A percentile compares a stretch with the other conserved stretches of the same genome.
Evolutionary conservation across 1,284 basidiomycete genomes (phyloP).

Genomic region (Ceratobasidium sp.): DNA sequence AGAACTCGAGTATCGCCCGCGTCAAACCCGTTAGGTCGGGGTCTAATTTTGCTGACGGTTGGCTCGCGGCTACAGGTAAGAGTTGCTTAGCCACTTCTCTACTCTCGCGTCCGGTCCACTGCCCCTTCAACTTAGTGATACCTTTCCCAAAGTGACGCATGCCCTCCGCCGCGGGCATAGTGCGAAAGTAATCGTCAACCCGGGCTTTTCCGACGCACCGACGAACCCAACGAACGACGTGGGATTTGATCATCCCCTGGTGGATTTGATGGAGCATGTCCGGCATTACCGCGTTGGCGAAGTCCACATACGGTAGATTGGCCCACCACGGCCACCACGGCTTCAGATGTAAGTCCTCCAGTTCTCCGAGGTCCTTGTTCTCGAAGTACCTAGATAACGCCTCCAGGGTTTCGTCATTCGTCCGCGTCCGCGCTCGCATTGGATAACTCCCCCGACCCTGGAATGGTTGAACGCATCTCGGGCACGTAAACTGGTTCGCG

Average conservation of each 20-base stretch:
- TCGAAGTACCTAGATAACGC: neutral
- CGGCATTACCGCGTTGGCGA: conserved; percentile 53
- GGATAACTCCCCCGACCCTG: conserved; percentile 15
- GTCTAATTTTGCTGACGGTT: neutral
- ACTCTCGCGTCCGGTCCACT: conserved; percentile 56
- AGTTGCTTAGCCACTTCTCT: conserved; percentile 56
- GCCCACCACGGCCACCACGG: conserved; percentile 53
- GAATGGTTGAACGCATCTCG: neutral
- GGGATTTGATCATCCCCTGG: conserved; percentile 56
- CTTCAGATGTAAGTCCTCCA: neutral
- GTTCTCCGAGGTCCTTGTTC: neutral
- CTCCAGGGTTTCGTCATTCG: neutral
- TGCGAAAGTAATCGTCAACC: conserved; percentile 40
- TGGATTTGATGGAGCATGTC: conserved; percentile 57
- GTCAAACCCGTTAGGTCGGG: conserved; percentile 20
- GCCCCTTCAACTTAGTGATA: conserved; percentile 50
- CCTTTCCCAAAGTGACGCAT: conserved; percentile 44
- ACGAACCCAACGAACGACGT: conserved; percentile 51
- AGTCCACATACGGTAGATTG: conserved; percentile 52
- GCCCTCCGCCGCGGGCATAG: conserved; percentile 29
- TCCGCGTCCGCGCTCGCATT: neutral
- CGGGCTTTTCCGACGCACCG: conserved; percentile 25
- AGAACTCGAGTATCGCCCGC: conserved; percentile 58
- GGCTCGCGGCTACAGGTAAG: conserved; percentile 15
- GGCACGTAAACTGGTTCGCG: conserved; percentile 29